Base-by-base conservation (phyloP, 2,329 filamentous ascomycete species). In the Phaeosphaeriaceae sp. region DNA sequence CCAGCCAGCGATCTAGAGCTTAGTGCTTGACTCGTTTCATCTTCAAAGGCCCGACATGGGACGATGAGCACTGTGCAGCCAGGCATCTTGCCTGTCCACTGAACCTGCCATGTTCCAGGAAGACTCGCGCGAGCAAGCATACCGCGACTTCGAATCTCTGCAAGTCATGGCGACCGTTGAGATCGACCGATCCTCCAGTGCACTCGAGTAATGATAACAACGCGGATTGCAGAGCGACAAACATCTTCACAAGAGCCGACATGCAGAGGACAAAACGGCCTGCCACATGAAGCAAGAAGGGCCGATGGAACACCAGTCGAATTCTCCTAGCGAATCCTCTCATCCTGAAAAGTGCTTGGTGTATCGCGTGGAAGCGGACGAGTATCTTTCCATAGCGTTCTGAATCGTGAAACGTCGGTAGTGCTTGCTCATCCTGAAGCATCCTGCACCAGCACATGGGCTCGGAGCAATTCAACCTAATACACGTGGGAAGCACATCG, bases 301-400 rank as follows among this genome's bases (percentile, higher is more conserved):
- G 52, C 62, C 57, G 60, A 67, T 65, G 61, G 62, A 67, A 68
- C 61, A 47, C 58, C 54, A 57, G 20, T 47, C 47, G 40, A 54
- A 55, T 33, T 55, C 46, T 53, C 49, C 53, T 64, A 56, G 54
- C 49, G 58, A 47, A 51, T 25, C 13, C 33, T 58, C 40, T 54
- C 56, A 64, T 54, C 54, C 61, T 54, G 31, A 57, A 62, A 58
- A 25, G 24, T 54, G 67, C 64, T 55, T 74, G 65, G 66, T 59
- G 55, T 60, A 63, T 74, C 73, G 73, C 73, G 74, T 75, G 74
- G 73, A 76, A 72, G 68, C 73, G 73, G 73, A 69, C 63, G 56
- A 48, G 57, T 44, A 44, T 51, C 58, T 44, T 45, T 22, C 11
- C 31, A n/a, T 36, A 36, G 11, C 7, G 57, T 52, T 51, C 40